Base-by-base conservation (phyloP, 2,329 filamentous ascomycete species). In the Penicillium sp. region DNA sequence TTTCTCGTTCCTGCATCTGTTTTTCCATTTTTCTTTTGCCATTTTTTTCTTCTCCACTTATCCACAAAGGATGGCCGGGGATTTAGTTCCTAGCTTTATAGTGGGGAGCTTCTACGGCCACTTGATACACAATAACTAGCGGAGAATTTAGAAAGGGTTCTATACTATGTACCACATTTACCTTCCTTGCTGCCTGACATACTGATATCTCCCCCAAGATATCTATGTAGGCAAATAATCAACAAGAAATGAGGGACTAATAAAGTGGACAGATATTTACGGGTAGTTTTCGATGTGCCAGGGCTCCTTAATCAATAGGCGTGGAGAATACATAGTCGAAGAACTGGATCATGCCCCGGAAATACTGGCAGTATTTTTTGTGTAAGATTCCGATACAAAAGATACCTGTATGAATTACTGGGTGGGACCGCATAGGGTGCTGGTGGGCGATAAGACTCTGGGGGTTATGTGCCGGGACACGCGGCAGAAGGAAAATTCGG, bases 1-100 rank as follows among this genome's bases (percentile, higher is more conserved):
- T 55, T 44, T 49, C 53, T 31, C 63, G 66, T 66, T 65, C 66
- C 66, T 66, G 68, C 63, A 64, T 66, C 62, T 67, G 58, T 51
- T 59, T 65, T 61, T 63, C 57, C 60, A 58, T 64, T n/a, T 42
- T 35, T 25, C n/a, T 51, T 59, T 65, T 61, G 62, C 57, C 60
- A 58, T 64, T n/a, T 42, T 35, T 25, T n/a, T 29, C 39, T 8
- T 53, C 60, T 66, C 66, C 68, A 66, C 67, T 63, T 36, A 59
- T 69, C 63, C 63, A 68, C 58, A 50, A 61, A 64, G 62, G 61
- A 53, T 62, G 64, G 59, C 68, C 68, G 68, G 68, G 60, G 65
- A 67, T 60, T 66, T 63, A 68, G 68, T 70, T 69, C 66, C 63
- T 66, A 65, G 63, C 58, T 61, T 53, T 45, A 15, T 6, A 59